Conservation (phyloP, 2,329 filamentous ascomycete species). For the Chrysosporium keratinophilum region DNA sequence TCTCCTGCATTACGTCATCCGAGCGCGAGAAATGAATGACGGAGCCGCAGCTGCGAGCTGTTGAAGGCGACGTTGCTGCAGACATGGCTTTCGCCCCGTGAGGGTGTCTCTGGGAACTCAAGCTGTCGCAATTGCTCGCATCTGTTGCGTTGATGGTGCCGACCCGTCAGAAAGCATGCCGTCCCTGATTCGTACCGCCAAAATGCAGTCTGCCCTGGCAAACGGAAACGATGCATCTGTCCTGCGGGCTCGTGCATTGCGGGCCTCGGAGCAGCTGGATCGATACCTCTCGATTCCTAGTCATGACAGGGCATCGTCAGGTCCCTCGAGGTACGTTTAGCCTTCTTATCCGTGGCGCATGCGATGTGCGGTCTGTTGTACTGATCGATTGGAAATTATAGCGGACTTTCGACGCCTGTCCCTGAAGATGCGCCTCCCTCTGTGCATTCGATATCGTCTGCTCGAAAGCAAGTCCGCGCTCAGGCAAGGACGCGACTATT, state of each 20-base stretch:
- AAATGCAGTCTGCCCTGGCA: slow-evolving; percentile 3
- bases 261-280: slow-evolving; percentile 10
- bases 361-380: background rate
- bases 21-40: background rate
- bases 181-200: background rate
- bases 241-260: slow-evolving; percentile 14
- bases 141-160: background rate
- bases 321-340: slow-evolving; percentile 24
- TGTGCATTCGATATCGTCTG: slow-evolving; percentile 71
- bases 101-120: background rate
- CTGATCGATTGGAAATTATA: slow-evolving; percentile 1
- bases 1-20: background rate
- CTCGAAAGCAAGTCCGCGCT: slow-evolving; percentile 70
- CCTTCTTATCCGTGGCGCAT: no score
- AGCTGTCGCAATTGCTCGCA: background rate
- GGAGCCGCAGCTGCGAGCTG: background rate
- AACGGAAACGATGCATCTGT: slow-evolving; percentile 8
- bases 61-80: background rate
- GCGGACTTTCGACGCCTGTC: slow-evolving; percentile 59
- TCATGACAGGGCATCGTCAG: slow-evolving; percentile 16
- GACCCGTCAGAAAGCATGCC: background rate
- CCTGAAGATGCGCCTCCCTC: slow-evolving; percentile 89
- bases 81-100: background rate
- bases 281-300: background rate
- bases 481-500: slow-evolving; percentile 77